These are phyloP conservation scores for Chrysopogon serrulatus DNA, from an alignment of 176 grass and related monocot species.

Conservation along the genomic window DNA sequence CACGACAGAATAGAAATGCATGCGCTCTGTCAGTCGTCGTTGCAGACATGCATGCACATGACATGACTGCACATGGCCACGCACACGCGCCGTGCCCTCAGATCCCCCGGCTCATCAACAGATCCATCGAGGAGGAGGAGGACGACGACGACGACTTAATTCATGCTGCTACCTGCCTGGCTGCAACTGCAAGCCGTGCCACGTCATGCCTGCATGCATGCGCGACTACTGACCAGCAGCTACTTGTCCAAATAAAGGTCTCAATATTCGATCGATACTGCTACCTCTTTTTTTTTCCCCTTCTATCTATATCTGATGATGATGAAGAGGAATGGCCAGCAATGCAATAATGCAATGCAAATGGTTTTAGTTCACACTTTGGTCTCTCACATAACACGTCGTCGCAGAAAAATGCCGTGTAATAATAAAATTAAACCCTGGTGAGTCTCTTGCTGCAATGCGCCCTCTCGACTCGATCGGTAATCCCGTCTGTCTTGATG, in stretches of 20 bases:
- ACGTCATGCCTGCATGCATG: background rate
- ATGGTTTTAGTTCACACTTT: background rate
- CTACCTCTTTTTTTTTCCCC: background rate
- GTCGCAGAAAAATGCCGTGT: too few species aligned
- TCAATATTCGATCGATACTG: background rate
- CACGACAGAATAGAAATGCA: background rate
- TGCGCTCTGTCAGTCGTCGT: too few species aligned
- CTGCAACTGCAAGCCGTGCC: background rate
- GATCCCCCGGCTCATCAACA: background rate
- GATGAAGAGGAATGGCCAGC: too few species aligned
- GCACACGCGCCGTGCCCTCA: background rate
- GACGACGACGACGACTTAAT: too few species aligned
- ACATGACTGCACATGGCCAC: conserved; percentile 1
- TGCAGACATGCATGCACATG: background rate
- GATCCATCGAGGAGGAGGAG: too few species aligned
- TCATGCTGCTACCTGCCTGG: too few species aligned
- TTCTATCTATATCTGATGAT: background rate
- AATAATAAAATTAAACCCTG: too few species aligned
- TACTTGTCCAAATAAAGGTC: background rate
- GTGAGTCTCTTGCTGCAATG: too few species aligned
- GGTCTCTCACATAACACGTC: too few species aligned
- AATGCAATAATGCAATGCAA: background rate
- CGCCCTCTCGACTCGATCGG: too few species aligned
- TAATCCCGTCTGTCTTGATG: too few species aligned
- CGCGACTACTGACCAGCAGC: background rate